Base-by-base conservation (phyloP, 495 filamentous ascomycete genomes). In the Pseudoneurospora amorphoporcata region DNA sequence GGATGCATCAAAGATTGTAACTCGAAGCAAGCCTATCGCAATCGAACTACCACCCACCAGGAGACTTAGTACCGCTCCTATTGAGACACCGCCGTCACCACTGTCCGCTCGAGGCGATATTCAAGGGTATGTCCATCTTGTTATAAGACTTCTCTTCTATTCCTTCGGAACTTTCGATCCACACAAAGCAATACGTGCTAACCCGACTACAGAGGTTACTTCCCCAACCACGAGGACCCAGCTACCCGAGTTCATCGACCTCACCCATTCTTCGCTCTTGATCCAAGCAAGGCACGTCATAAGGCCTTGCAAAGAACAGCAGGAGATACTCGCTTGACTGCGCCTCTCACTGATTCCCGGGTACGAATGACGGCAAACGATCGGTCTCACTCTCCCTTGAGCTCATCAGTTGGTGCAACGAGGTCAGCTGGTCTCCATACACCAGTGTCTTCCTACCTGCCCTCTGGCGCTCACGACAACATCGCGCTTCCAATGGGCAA, bases 71-170 rank as follows among this genome's bases (percentile, higher is more conserved):
- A 76, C 78, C 73, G 74, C 79, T 23, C 73, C 80, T 68, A 75
- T 79, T 19, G 82, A 81, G 71, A 86, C 81, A 16, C 82, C 80
- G 8, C 76, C 80, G 9, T 77, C 78, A 37, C 83, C 84, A 10
- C 77, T 87, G 45, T 84, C 85, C 39, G 85, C 83, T 39, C 79
- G 86, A 70, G 86, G 85, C 38, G 86, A 88, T 77, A 72, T 84
- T 69, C 81, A 76, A 69, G 85, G 86, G 85, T 87, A 82, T 58
- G 83, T 81, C 23, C 37, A 29, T 35, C 29, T 35, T 35, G 10
- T 65, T 14, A 40, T 45, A 37, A 74, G 39, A 70, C 38, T 32
- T 73, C 38, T 40, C 14, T 37, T 41, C 58, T 69, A 12, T n/a
- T 42, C 41, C 16, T 65, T 29, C 47, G 19, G 23, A 23, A 23